Base-by-base conservation (phyloP, 192 early-diverging fungal genomes). In the Thamnidium elegans region DNA sequence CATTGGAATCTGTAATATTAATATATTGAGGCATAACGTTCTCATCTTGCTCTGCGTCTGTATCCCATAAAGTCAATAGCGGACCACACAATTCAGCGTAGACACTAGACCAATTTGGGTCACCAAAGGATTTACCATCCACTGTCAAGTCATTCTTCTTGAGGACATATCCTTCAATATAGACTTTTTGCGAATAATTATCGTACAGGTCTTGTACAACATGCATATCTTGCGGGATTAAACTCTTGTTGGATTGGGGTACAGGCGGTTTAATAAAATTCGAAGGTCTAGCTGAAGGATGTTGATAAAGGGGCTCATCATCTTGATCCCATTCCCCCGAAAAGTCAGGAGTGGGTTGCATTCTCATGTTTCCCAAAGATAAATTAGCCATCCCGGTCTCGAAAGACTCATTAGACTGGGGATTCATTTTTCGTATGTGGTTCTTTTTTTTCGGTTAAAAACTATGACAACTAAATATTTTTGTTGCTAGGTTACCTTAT, bases 51-150 rank as follows among this genome's bases (percentile, higher is more conserved):
- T 55, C 59, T n/a, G 67, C 17, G 14, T 71, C 58, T 4, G 50
- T 53, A 23, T 85, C 84, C 79, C 83, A 86, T 39, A 92, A 79
- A 56, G 81, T 74, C 55, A 92, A 74, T 17, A 82, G 74, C 4
- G 89, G 81, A 13, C 91, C 91, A 51, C 83, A 72, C 46, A 90
- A 71, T 78, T 92, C 91, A 6, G 84, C 87, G 63, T 85, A 87
- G 74, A 84, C 90, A 30, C 82, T 81, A 19, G 82, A 81, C 91
- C 91, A 92, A 50, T 83, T 78, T 67, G 81, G 76, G 62, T 81
- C 81, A 54, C 65, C 72, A 55, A 84, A 78, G 3, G 83, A 80
- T n/a, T 76, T 76, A 10, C 86, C 88, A 68, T 91, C 86, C 31
- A 78, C 66, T 3, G 81, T 73, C 17, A 77, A 71, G 32, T 85